Percentiles rank a stretch among this genome's conserved stretches.
Conservation (phyloP, 345 rosid species). For the Hirschfeldia incana region DNA sequence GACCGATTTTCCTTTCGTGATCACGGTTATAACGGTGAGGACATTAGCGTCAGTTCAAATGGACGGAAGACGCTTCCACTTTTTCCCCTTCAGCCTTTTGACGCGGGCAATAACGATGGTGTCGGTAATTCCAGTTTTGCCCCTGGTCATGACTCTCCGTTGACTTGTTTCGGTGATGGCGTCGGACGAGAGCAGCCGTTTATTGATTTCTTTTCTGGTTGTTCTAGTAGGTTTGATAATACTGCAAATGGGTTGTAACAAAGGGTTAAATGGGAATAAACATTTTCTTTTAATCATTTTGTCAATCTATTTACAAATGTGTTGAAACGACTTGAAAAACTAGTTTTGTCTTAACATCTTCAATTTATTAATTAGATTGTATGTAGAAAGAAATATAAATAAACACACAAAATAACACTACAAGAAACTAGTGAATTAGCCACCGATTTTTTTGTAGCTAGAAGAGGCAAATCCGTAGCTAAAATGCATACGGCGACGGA, state of each 20-base stretch:
- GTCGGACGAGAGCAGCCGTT: slow-evolving; percentile 34
- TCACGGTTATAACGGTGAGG: slow-evolving; percentile 15
- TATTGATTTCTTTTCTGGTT: slow-evolving; percentile 34
- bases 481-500: too few relatives aligned
- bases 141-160: slow-evolving; percentile 13
- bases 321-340: neutral
- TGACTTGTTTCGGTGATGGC: neutral
- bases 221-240: neutral
- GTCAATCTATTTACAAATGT: neutral
- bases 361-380: too few relatives aligned
- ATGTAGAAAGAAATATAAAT: too few relatives aligned
- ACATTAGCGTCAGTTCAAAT: slow-evolving; percentile 16
- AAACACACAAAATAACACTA: too few relatives aligned
- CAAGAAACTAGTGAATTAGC: too few relatives aligned
- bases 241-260: slow-evolving; percentile 21
- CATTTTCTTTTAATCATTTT: neutral
- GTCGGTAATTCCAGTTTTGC: slow-evolving; percentile 16
- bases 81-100: slow-evolving; percentile 36
- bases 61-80: slow-evolving; percentile 34
- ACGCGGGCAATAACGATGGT: neutral
- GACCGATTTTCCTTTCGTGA: slow-evolving; percentile 31
- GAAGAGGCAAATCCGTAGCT: too few relatives aligned
- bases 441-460: too few relatives aligned
- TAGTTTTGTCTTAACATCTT: neutral
- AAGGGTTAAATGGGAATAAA: neutral